A percentile compares a stretch with the other conserved stretches of the same genome.
Evolutionary conservation across 495 filamentous ascomycete genomes (phyloP).

Genomic region (Letharia columbiana): DNA sequence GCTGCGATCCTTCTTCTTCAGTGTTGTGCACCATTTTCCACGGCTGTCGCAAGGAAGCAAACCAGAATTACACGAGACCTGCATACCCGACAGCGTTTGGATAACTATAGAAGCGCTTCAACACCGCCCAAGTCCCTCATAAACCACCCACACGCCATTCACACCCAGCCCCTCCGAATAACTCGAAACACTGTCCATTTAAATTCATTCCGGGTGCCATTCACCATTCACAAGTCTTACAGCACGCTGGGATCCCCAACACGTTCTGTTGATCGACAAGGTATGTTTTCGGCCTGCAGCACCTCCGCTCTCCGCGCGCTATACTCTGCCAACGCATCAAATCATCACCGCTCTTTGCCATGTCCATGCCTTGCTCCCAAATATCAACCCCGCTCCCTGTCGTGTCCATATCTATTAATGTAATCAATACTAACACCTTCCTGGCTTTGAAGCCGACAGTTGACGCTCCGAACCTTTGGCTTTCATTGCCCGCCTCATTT

Average conservation of each 20-base stretch:
- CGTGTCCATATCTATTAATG: conserved; percentile 10
- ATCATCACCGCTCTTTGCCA: conserved; percentile 25
- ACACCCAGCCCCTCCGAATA: conserved; percentile 11
- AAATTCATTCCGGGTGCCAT: conserved; percentile 11
- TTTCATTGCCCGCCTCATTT: conserved; percentile 9
- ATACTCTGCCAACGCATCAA: conserved; percentile 30
- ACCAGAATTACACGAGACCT: conserved; percentile 10
- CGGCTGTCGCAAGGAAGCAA: conserved; percentile 27
- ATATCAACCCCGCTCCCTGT: conserved; percentile 10
- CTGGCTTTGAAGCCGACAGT: conserved; percentile 13
- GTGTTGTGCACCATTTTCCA: not conserved
- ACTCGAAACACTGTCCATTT: conserved; percentile 10
- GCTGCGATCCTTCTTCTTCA: conserved; percentile 7
- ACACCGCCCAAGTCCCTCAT: conserved; percentile 20
- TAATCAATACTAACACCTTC: conserved; percentile 15
- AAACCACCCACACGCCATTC: conserved; percentile 25
- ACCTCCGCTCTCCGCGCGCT: conserved; percentile 21
- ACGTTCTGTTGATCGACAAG: conserved; percentile 18
- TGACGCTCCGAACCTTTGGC: conserved; percentile 2
- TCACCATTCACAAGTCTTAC: conserved; percentile 13
- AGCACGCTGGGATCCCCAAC: conserved; percentile 3
- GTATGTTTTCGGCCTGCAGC: conserved; percentile 20
- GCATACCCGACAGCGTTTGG: conserved; percentile 25
- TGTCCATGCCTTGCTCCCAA: conserved; percentile 14
- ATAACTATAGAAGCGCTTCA: conserved; percentile 24